These are phyloP conservation scores for Parasitella parasitica DNA, from an alignment of 371 early-diverging fungal genomes.

Conservation along the genomic window DNA sequence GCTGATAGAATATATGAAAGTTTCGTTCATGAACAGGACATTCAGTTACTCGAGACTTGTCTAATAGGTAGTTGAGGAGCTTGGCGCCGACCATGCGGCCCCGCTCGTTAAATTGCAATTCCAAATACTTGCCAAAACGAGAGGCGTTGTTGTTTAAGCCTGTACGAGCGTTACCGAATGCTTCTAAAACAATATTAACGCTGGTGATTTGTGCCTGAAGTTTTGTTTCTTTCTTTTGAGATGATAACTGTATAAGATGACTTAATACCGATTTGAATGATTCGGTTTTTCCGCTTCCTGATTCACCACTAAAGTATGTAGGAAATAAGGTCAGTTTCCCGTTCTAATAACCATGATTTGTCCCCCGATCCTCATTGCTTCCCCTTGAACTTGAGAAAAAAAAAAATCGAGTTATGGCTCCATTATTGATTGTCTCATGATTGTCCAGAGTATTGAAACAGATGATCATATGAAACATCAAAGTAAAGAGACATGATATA, in stretches of 20 bases:
- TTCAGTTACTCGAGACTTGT: conserved; percentile 74
- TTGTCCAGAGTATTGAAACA: background rate
- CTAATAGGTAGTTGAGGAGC: conserved; percentile 89
- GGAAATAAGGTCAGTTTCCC: background rate
- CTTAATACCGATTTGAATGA: conserved; percentile 59
- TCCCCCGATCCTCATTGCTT: background rate
- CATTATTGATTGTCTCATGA: no score
- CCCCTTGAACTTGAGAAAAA: background rate
- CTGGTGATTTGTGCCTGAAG: conserved; percentile 73
- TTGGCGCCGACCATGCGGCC: conserved; percentile 90
- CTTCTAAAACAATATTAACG: conserved; percentile 75
- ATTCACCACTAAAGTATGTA: conserved; percentile 72
- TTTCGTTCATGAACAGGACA: conserved; percentile 70
- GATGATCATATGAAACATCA: background rate
- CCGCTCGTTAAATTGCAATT: conserved; percentile 88
- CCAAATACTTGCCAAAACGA: conserved; percentile 87
- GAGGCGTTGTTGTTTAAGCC: conserved; percentile 69
- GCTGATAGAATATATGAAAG: conserved; percentile 93
- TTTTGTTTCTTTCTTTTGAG: conserved; percentile 81
- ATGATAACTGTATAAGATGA: conserved; percentile 71
- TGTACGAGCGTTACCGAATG: conserved; percentile 83
- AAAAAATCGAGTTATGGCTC: no score
- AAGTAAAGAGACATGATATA: background rate
- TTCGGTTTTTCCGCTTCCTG: conserved; percentile 91
- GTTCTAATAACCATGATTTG: background rate